Evolutionary conservation across 2,329 filamentous ascomycete genomes (phyloP).

Genomic region (Zasmidium citrigriseum): DNA sequence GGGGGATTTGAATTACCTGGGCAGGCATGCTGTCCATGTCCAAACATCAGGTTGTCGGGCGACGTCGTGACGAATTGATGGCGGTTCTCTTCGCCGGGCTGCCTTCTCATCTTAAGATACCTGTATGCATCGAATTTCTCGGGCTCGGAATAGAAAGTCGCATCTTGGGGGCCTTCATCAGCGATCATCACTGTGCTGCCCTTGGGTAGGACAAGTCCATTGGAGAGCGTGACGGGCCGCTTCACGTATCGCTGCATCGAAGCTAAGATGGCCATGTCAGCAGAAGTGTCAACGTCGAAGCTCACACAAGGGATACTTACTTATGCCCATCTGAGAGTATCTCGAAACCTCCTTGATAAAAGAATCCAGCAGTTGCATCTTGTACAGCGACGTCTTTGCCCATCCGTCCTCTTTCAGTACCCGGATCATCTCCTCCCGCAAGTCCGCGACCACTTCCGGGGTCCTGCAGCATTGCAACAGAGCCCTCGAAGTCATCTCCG

Average conservation of each 20-base stretch:
- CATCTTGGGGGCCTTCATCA: constrained; percentile 13
- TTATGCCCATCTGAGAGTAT: constrained; percentile 19
- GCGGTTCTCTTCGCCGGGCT: constrained; percentile 24
- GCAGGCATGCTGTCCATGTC: constrained; percentile 35
- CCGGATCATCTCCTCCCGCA: constrained; percentile 28
- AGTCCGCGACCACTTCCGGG: constrained; percentile 25
- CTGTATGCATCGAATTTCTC: constrained; percentile 23
- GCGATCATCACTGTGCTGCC: constrained; percentile 19
- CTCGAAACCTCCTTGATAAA: constrained; percentile 33
- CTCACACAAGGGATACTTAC: neutral
- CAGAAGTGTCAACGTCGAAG: neutral
- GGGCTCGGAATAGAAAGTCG: constrained; percentile 17
- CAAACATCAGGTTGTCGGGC: constrained; percentile 29
- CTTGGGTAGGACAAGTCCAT: constrained; percentile 28
- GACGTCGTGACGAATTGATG: constrained; percentile 25
- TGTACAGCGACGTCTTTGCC: constrained; percentile 27
- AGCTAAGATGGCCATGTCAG: neutral
- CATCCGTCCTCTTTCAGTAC: constrained; percentile 25
- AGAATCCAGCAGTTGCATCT: constrained; percentile 34
- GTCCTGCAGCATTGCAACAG: constrained; percentile 23
- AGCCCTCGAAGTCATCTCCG: constrained; percentile 26
- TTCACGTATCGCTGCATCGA: constrained; percentile 1
- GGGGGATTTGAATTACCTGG: constrained; percentile 16
- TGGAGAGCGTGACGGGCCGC: constrained; percentile 20
- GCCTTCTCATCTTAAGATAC: constrained; percentile 20